phyloP scores from a whole-genome alignment of 1,284 basidiomycete species.

The Anthracocystis setariae region DNA sequence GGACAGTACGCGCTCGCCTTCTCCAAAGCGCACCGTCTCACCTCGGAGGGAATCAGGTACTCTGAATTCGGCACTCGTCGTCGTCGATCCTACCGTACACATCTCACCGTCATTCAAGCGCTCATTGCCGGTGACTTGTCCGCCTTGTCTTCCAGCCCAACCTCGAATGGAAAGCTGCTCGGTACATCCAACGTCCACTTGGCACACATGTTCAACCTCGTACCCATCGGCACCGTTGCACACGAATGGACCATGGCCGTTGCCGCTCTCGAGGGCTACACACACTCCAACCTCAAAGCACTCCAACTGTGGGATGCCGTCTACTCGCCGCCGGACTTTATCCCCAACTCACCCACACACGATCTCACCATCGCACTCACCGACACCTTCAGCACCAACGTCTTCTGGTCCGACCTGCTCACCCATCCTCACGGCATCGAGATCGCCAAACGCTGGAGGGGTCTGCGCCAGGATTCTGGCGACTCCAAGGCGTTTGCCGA shows the following conservation, averaged over 20 bases:
- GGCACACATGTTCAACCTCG: conserved; percentile 53
- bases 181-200: conserved; percentile 69
- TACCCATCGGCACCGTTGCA: conserved; percentile 64
- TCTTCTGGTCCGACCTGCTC: conserved; percentile 65
- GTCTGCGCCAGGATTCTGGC: conserved; percentile 63
- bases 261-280: conserved; percentile 60
- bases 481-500: conserved; percentile 59
- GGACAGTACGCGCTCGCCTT: conserved; percentile 79
- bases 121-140: conserved; percentile 74
- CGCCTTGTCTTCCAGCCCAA: conserved; percentile 1
- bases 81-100: conserved; percentile 80
- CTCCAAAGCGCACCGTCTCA: conserved; percentile 76
- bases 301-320: conserved; percentile 63
- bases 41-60: conserved; percentile 79
- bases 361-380: conserved; percentile 66
- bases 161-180: conserved; percentile 73
- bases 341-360: conserved; percentile 54
- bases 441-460: conserved; percentile 61
- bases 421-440: conserved; percentile 45
- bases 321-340: conserved; percentile 62
- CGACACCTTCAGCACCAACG: conserved; percentile 63
- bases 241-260: conserved; percentile 68
- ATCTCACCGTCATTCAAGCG: conserved; percentile 80
- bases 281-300: conserved; percentile 53
- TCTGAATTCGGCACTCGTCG: conserved; percentile 94